Evolutionary conservation across 176 grass and related monocot genomes (phyloP).

Genomic region (Oryza meyeriana): DNA sequence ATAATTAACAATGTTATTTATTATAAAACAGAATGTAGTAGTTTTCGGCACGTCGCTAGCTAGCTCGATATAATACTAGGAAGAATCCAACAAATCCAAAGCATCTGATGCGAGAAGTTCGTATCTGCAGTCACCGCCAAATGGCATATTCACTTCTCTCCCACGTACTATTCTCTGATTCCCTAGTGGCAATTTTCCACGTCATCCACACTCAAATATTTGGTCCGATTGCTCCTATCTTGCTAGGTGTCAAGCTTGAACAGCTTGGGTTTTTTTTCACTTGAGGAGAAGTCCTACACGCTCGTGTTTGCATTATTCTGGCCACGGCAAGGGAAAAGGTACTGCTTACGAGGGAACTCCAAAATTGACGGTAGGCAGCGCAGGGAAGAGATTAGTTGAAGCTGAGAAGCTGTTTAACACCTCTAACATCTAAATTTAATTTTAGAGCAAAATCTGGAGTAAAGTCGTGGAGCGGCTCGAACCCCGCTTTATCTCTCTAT

Average conservation of each 20-base stretch:
- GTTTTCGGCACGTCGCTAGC: background rate
- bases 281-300: background rate
- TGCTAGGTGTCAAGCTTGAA: background rate
- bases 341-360: too few relatives aligned
- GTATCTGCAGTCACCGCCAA: background rate
- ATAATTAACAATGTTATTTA: too few relatives aligned
- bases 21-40: too few relatives aligned
- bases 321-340: too few relatives aligned
- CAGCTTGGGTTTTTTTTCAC: background rate
- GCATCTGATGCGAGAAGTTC: background rate
- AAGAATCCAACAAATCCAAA: background rate
- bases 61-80: background rate
- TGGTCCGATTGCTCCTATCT: background rate
- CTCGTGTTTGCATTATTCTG: too few relatives aligned
- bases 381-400: too few relatives aligned
- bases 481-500: too few relatives aligned
- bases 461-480: too few relatives aligned
- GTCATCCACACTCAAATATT: background rate
- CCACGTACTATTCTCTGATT: background rate
- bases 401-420: too few relatives aligned
- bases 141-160: background rate
- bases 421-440: too few relatives aligned
- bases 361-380: too few relatives aligned
- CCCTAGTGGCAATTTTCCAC: background rate
- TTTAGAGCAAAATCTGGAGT: too few relatives aligned